Base-by-base conservation (phyloP, 2,329 filamentous ascomycete species). In the Fusarium pilosicola region DNA sequence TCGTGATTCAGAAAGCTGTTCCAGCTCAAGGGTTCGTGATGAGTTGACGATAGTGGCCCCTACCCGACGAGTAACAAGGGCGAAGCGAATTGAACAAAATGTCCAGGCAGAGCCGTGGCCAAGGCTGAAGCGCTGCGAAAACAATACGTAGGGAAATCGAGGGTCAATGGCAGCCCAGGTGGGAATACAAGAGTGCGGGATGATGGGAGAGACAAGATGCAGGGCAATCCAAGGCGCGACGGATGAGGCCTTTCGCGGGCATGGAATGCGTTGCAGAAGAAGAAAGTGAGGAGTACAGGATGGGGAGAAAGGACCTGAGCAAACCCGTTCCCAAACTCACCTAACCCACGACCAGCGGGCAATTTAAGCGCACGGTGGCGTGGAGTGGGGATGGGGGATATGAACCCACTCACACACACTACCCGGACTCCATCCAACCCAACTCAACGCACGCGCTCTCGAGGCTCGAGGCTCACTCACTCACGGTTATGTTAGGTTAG, bases 281-380 rank as follows among this genome's bases (percentile, higher is more conserved):
- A 76, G 79, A 79, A 80, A 78, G 79, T 77, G 79, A 81, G 78
- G 80, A 81, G 81, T 81, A 80, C 71, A 79, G 79, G 77, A 79
- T 79, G 80, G 80, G 82, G 81, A 80, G 82, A 79, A 82, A 82
- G 78, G 79, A 82, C 80, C 79, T 83, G 79, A 81, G 79, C 80
- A 70, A 81, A 79, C 79, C 77, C 75, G 65, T 74, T 74, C 48
- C 41, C 41, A 80, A 84, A 84, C 82, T 84, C 78, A 79, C 83
- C 83, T 84, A 76, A 84, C 83, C 83, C 83, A 84, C 79, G 79
- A 81, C 62, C 56, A 68, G 65, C 65, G 65, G 65, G 65, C 62
- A 68, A 67, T 67, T 68, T 68, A 68, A 67, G 34, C 28, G 52
- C 65, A 68, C 65, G 65, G 62, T 46, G 65, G 65, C 62, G 65